These are phyloP conservation scores for Trichosporon inkin DNA, from an alignment of 1,284 basidiomycete species.

Conservation along the genomic window DNA sequence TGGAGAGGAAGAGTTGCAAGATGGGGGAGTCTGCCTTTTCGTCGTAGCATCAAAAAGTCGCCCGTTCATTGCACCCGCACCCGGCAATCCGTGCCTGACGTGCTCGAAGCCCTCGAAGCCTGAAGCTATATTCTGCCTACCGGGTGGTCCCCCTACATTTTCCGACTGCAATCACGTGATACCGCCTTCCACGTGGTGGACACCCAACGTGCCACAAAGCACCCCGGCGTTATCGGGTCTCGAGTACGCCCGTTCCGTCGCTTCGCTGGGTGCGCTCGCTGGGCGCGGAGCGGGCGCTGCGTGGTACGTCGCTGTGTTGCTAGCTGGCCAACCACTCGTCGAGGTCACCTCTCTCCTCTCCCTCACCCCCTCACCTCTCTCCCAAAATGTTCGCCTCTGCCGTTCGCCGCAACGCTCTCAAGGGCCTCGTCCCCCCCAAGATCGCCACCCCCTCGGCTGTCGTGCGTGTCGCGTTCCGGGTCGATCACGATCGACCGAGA, in stretches of 20 bases:
- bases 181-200: background rate
- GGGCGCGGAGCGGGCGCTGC: slow-evolving; percentile 1
- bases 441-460: slow-evolving; percentile 85
- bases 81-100: slow-evolving; percentile 3
- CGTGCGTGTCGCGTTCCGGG: slow-evolving; percentile 54
- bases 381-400: slow-evolving; percentile 71
- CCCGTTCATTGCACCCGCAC: slow-evolving; percentile 3
- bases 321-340: slow-evolving; percentile 12
- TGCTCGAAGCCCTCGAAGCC: background rate
- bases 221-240: background rate
- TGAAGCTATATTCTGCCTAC: too few species aligned
- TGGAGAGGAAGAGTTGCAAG: slow-evolving; percentile 1
- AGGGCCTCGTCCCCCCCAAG: slow-evolving; percentile 85
- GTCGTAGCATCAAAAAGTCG: slow-evolving; percentile 3
- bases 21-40: background rate
- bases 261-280: slow-evolving; percentile 5
- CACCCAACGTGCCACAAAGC: background rate
- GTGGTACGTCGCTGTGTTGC: slow-evolving; percentile 2
- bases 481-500: background rate
- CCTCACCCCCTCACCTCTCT: slow-evolving; percentile 19
- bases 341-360: slow-evolving; percentile 16
- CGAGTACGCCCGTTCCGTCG: background rate
- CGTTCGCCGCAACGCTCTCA: slow-evolving; percentile 68
- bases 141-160: slow-evolving; percentile 10
- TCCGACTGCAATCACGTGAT: background rate